Evolutionary conservation across 2,329 filamentous ascomycete species (phyloP).

Genomic region (Purpureocillium lavendulum): DNA sequence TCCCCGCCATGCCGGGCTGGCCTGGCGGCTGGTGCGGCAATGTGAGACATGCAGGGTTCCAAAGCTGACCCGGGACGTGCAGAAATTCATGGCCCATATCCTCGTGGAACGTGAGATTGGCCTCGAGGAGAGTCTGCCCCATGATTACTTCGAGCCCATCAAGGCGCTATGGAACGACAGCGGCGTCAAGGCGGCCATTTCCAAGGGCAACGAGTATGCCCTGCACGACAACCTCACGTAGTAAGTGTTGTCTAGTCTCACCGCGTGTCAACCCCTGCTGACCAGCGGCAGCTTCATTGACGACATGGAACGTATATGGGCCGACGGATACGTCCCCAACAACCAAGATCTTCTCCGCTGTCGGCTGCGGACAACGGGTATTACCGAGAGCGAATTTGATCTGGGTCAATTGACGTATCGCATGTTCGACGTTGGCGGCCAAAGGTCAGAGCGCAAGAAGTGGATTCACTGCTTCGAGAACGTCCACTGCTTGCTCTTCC

Average conservation of each 20-base stretch:
- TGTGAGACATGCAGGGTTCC: conserved; percentile 15
- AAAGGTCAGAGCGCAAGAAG: conserved; percentile 90
- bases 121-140: conserved; percentile 70
- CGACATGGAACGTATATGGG: conserved; percentile 68
- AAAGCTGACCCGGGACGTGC: conserved; percentile 25
- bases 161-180: conserved; percentile 75
- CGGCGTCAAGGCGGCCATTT: conserved; percentile 80
- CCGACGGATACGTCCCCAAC: conserved; percentile 72
- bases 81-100: conserved; percentile 74
- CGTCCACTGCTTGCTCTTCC: conserved; percentile 83
- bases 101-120: conserved; percentile 75
- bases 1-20: no score
- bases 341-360: conserved; percentile 93
- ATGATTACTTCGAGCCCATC: conserved; percentile 72
- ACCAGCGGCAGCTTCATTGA: conserved; percentile 62
- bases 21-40: no score
- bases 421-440: conserved; percentile 93
- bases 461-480: conserved; percentile 98
- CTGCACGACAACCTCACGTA: conserved; percentile 93
- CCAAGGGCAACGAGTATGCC: conserved; percentile 92
- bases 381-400: conserved; percentile 91
- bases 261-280: conserved; percentile 8
- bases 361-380: conserved; percentile 84
- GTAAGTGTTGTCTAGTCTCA: conserved; percentile 41
- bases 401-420: conserved; percentile 86